A percentile compares a stretch with the other conserved stretches of the same genome.
Evolutionary conservation across 2,329 filamentous ascomycete genomes (phyloP).

Genomic region (Calonectria fujianensis): DNA sequence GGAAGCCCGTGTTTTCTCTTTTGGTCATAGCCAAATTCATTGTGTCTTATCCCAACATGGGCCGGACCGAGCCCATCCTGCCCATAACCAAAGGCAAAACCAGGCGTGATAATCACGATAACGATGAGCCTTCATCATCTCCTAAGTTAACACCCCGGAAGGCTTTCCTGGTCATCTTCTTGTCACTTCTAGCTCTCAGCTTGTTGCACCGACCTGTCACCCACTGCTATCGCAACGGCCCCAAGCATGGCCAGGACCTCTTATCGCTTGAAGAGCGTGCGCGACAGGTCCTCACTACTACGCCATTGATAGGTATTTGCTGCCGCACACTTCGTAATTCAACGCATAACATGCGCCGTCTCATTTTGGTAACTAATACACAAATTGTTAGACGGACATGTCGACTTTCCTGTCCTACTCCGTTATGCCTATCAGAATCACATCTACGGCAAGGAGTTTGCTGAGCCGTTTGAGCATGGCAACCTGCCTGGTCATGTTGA

Average conservation of each 20-base stretch:
- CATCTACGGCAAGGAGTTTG: conserved; percentile 85
- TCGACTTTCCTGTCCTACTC: conserved; percentile 88
- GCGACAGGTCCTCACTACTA: conserved; percentile 65
- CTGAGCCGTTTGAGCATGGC: conserved; percentile 82
- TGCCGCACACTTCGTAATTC: not conserved
- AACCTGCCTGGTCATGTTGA: conserved; percentile 84
- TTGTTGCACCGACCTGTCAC: conserved; percentile 53
- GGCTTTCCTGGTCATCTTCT: conserved; percentile 49
- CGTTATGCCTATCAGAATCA: conserved; percentile 82
- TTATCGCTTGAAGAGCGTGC: conserved; percentile 67
- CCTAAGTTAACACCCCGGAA: conserved; percentile 54
- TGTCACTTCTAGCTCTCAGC: conserved; percentile 54
- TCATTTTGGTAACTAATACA: not conserved
- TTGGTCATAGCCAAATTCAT: not conserved
- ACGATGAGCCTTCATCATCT: conserved; percentile 44
- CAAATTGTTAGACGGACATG: conserved; percentile 83
- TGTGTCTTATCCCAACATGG: conserved; percentile 42
- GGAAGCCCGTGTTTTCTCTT: not conserved
- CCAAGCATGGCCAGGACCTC: conserved; percentile 52
- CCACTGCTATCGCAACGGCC: conserved; percentile 51
- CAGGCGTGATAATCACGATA: conserved; percentile 38
- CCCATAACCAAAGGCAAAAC: conserved; percentile 40
- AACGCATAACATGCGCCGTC: not conserved
- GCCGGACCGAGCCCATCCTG: conserved; percentile 49
- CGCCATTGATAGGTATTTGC: conserved; percentile 70